Conservation (phyloP, 2,329 filamentous ascomycete species). For the Mariannaea sp. region DNA sequence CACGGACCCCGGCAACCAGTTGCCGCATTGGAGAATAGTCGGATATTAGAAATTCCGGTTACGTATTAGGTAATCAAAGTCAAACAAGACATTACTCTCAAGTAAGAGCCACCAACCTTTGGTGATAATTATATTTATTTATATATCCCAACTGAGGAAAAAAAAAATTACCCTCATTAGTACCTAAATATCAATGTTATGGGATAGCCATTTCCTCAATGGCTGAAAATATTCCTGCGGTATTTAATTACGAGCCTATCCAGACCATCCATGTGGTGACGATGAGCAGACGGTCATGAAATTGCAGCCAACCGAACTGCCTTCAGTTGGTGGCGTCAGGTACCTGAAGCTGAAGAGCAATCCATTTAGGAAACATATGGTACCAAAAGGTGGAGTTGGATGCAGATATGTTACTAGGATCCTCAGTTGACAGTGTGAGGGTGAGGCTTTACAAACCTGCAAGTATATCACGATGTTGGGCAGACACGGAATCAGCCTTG, state of each 20-base stretch:
- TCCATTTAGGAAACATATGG: too few species aligned
- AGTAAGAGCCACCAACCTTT: too few species aligned
- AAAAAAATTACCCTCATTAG: too few species aligned
- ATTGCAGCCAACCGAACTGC: neutral
- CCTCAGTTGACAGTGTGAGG: neutral
- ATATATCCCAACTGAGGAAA: too few species aligned
- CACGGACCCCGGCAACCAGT: slow-evolving; percentile 23
- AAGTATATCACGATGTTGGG: neutral
- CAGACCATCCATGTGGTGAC: neutral
- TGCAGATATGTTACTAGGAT: neutral
- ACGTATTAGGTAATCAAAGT: slow-evolving; percentile 13
- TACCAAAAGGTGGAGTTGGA: neutral
- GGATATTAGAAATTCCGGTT: slow-evolving; percentile 15
- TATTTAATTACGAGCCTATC: too few species aligned
- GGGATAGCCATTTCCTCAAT: neutral
- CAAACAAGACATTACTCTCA: too few species aligned
- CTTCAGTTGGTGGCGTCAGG: neutral
- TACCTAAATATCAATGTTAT: too few species aligned
- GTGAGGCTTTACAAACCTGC: neutral
- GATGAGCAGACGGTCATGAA: neutral
- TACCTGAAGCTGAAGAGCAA: neutral
- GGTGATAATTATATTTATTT: too few species aligned
- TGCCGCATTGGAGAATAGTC: slow-evolving; percentile 1
- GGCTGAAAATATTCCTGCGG: neutral
- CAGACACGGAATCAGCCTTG: slow-evolving; percentile 4